These are phyloP conservation scores for Jamesozyma rosinii DNA, from an alignment of 805 yeast species.

Conservation along the genomic window DNA sequence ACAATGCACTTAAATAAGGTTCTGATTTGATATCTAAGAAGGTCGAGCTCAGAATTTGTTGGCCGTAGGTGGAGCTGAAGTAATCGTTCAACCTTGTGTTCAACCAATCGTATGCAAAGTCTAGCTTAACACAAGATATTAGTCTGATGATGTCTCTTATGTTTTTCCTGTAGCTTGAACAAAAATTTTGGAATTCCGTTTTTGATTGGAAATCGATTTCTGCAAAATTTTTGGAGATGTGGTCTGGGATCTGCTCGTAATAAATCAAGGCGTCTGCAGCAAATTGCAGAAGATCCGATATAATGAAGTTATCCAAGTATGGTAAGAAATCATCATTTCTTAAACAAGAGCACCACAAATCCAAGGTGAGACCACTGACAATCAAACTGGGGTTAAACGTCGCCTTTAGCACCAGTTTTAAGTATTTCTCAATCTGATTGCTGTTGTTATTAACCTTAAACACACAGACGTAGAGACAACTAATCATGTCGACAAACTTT, in stretches of 20 bases:
- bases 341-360: conserved; percentile 87
- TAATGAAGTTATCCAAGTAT: conserved; percentile 37
- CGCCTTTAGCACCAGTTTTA: conserved; percentile 67
- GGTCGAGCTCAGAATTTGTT: conserved; percentile 46
- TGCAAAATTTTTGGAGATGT: conserved; percentile 53
- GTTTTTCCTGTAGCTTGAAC: conserved; percentile 70
- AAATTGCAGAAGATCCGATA: conserved; percentile 59
- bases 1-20: conserved; percentile 64
- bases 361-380: conserved; percentile 83
- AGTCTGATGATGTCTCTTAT: conserved; percentile 87
- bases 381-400: conserved; percentile 78
- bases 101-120: conserved; percentile 74
- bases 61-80: conserved; percentile 63
- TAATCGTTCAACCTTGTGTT: conserved; percentile 62
- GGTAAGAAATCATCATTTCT: conserved; percentile 65
- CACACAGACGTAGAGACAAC: conserved; percentile 39
- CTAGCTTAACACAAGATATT: conserved; percentile 76
- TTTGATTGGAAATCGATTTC: conserved; percentile 83
- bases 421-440: conserved; percentile 55
- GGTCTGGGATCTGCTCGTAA: conserved; percentile 60
- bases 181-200: conserved; percentile 68
- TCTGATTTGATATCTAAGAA: conserved; percentile 50
- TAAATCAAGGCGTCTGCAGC: conserved; percentile 72
- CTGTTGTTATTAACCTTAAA: conserved; percentile 43
- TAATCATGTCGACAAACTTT: conserved; percentile 84